A percentile compares a stretch with the other conserved stretches of the same genome.
Evolutionary conservation across 1,284 basidiomycete genomes (phyloP).

Genomic region (Fomes fomentarius): DNA sequence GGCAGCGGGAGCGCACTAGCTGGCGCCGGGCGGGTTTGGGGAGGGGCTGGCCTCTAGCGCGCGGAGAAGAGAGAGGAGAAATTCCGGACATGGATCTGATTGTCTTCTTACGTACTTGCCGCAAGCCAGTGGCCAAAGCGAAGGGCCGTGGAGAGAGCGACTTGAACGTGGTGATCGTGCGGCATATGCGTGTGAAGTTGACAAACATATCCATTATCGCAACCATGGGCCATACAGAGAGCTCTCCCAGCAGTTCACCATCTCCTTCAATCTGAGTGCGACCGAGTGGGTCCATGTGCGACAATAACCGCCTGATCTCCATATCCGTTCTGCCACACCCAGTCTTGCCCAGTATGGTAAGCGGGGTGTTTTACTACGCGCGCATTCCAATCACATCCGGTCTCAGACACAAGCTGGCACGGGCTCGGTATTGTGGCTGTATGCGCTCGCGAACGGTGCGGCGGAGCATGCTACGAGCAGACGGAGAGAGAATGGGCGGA

Average conservation of each 20-base stretch:
- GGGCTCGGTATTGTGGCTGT: background rate
- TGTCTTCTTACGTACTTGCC: slow-evolving; percentile 18
- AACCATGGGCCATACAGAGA: no score
- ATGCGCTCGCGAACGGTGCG: background rate
- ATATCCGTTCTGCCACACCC: background rate
- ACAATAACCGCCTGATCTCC: background rate
- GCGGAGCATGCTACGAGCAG: background rate
- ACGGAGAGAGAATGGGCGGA: background rate
- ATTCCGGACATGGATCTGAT: slow-evolving; percentile 16
- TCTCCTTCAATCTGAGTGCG: background rate
- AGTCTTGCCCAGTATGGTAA: background rate
- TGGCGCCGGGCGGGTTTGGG: slow-evolving; percentile 11
- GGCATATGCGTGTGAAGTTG: slow-evolving; percentile 21
- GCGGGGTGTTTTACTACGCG: background rate
- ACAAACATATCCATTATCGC: background rate
- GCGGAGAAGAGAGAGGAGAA: slow-evolving; percentile 1
- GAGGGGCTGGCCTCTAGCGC: background rate
- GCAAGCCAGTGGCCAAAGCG: slow-evolving; percentile 3
- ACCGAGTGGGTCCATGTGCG: slow-evolving; percentile 18
- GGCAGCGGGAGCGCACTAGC: background rate
- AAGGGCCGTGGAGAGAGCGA: slow-evolving; percentile 5
- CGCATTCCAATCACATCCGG: background rate
- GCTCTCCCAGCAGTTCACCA: no score
- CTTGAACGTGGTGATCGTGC: slow-evolving; percentile 24
- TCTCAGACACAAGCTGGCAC: background rate